A percentile compares a stretch with the other conserved stretches of the same genome.
Evolutionary conservation across 345 rosid genomes (phyloP).

Genomic region (Citrus hindsii): DNA sequence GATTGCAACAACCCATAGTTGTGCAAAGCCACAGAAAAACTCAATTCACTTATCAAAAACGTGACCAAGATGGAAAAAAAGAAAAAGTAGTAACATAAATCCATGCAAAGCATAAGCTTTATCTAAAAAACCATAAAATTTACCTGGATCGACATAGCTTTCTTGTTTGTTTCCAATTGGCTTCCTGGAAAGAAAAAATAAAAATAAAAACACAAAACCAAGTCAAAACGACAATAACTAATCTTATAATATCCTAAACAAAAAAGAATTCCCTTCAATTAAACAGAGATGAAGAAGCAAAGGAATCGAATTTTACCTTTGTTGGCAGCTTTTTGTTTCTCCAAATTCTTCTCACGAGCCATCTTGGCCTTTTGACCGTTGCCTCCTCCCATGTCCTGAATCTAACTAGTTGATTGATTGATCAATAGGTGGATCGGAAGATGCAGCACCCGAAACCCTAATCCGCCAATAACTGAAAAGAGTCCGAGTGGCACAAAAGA

Average conservation of each 20-base stretch:
- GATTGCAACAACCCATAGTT: background rate
- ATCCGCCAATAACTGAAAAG: background rate
- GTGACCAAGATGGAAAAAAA: background rate
- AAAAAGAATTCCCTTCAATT: background rate
- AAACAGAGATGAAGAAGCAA: background rate
- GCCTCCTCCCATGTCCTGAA: slow-evolving; percentile 44
- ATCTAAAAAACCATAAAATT: background rate
- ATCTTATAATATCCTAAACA: background rate
- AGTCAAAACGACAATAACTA: background rate
- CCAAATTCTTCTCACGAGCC: slow-evolving; percentile 50
- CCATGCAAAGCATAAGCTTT: background rate
- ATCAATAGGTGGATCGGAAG: background rate
- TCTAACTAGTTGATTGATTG: background rate
- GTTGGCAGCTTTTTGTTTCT: slow-evolving; percentile 33
- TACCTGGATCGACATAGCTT: slow-evolving; percentile 64
- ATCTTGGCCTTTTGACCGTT: slow-evolving; percentile 52
- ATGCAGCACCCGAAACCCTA: slow-evolving; percentile 1
- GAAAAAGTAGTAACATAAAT: background rate
- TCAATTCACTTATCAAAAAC: background rate
- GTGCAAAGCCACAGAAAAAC: background rate
- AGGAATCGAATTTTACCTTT: slow-evolving; percentile 23
- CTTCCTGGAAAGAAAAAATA: slow-evolving; percentile 33
- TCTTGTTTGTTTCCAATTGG: slow-evolving; percentile 57
- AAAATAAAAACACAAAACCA: background rate
- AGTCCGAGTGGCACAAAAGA: background rate